These are phyloP conservation scores for Stevia rebaudiana DNA, from an alignment of 140 eudicot species.

Conservation along the genomic window DNA sequence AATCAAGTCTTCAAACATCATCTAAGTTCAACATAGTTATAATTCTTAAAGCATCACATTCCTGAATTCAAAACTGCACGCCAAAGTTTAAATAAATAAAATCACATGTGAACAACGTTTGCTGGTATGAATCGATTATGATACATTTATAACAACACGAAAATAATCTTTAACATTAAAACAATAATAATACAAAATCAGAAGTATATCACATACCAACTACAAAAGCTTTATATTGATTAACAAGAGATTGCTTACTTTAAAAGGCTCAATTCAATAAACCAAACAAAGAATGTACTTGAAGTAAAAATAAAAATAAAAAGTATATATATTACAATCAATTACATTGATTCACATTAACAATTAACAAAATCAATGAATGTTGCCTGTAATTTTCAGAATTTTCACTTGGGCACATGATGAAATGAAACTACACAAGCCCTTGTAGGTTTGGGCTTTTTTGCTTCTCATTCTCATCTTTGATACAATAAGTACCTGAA, in stretches of 20 bases:
- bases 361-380: slow-evolving; percentile 11
- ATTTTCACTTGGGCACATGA: slow-evolving; percentile 28
- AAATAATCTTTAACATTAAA: background rate
- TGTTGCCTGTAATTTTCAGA: slow-evolving; percentile 9
- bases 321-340: background rate
- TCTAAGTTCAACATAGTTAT: background rate
- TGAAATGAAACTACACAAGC: slow-evolving; percentile 26
- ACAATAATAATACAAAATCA: background rate
- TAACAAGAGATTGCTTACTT: background rate
- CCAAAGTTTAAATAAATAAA: background rate
- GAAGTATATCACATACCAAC: background rate
- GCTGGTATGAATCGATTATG: background rate
- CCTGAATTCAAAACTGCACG: background rate
- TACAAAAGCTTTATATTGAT: background rate
- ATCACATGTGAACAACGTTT: background rate
- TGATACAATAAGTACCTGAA: slow-evolving; percentile 40
- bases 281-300: slow-evolving; percentile 7
- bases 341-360: slow-evolving; percentile 12
- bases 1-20: background rate
- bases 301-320: background rate
- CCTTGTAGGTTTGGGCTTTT: slow-evolving; percentile 49
- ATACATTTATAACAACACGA: background rate
- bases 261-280: background rate
- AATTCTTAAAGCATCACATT: background rate
- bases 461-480: slow-evolving; percentile 32